Base-by-base conservation (phyloP, 495 filamentous ascomycete species). In the Cercophora sp. region DNA sequence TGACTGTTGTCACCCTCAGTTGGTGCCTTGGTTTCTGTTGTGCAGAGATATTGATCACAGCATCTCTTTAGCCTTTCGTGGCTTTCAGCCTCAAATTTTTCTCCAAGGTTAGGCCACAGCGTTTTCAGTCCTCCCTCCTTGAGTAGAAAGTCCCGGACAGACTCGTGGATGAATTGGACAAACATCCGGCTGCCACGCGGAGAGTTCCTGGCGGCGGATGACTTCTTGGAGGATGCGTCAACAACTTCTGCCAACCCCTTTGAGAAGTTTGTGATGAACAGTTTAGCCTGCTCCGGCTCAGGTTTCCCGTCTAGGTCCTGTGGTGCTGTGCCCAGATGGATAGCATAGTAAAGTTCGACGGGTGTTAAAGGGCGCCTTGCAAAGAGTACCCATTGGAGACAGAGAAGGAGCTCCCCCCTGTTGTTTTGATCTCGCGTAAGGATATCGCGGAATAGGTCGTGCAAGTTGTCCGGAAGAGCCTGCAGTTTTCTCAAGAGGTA, bases 131-230 rank as follows among this genome's bases (percentile, higher is more conserved):
- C 35, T 0, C 75, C 73, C 32, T 24, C 46, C 29, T 32, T 46
- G 31, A 52, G 31, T 18, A 43, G 57, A 45, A 63, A 71, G 35
- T 71, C 67, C 27, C 60, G 40, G 2, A 70, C 67, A 0, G 70
- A 71, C 37, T 71, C 67, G 47, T 73, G 69, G 25, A 71, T 73
- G 50, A 73, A 71, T 47, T 70, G 68, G 10, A 69, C 65, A 4
- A 40, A 64, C 13, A 54, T 54, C 57, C 27, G 55, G 49, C 44
- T 56, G n/a, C n/a, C n/a, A n/a, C n/a, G n/a, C n/a, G n/a, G n/a
- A n/a, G n/a, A n/a, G n/a, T n/a, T n/a, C n/a, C n/a, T n/a, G n/a
- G n/a, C n/a, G n/a, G n/a, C n/a, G n/a, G n/a, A n/a, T n/a, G n/a
- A n/a, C n/a, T n/a, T n/a, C n/a, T n/a, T n/a, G n/a, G n/a, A n/a